A percentile compares a stretch with the other conserved stretches of the same genome.
These are phyloP conservation scores for Cordia subcordata DNA, from an alignment of 257 asterid species.

Conservation along the genomic window DNA sequence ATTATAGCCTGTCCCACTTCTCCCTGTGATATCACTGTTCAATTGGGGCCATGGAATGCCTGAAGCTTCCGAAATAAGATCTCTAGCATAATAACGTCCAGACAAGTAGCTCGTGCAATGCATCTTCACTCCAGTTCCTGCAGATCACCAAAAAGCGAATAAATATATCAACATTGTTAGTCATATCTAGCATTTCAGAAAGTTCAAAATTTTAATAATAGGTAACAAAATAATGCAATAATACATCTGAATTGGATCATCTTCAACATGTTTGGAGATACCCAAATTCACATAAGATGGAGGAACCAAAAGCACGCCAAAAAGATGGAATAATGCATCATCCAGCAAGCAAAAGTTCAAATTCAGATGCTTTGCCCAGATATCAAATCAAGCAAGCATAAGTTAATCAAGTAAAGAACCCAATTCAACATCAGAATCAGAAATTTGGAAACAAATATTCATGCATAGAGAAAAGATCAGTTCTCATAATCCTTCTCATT, in stretches of 20 bases:
- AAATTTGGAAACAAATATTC: too few relatives aligned
- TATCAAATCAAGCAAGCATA: too few relatives aligned
- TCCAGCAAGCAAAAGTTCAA: too few relatives aligned
- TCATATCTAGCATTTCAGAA: not conserved
- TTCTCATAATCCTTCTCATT: too few relatives aligned
- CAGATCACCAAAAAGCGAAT: slow-evolving; percentile 10
- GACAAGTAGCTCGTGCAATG: slow-evolving; percentile 40
- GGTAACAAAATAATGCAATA: not conserved
- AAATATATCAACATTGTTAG: not conserved
- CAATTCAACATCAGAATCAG: too few relatives aligned
- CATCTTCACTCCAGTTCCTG: slow-evolving; percentile 42
- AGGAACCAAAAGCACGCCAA: not conserved
- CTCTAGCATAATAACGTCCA: slow-evolving; percentile 29
- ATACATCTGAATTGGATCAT: not conserved
- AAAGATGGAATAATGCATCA: too few relatives aligned
- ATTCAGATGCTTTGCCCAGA: too few relatives aligned
- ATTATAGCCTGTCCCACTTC: slow-evolving; percentile 29
- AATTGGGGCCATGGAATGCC: slow-evolving; percentile 37
- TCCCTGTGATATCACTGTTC: slow-evolving; percentile 24
- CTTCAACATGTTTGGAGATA: too few relatives aligned
- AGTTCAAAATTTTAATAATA: too few relatives aligned
- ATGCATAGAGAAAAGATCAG: too few relatives aligned
- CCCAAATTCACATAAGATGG: too few relatives aligned
- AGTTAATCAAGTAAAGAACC: too few relatives aligned
- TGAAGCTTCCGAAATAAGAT: slow-evolving; percentile 31